Conservation (phyloP, 2,329 filamentous ascomycete species). For the Trichophyton mentagrophytes region DNA sequence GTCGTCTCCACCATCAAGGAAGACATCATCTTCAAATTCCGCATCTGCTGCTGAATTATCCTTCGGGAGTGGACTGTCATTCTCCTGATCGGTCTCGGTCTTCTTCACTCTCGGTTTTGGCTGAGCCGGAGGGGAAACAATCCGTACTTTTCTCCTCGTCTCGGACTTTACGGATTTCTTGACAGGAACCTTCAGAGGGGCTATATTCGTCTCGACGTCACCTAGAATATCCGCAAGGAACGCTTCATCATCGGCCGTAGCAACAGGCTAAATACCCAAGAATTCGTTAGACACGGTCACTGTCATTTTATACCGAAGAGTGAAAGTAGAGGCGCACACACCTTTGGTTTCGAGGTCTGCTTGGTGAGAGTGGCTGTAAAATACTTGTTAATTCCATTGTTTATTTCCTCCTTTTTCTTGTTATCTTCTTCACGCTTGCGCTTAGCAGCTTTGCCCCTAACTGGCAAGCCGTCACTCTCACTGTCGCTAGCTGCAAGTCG, state of each 20-base stretch:
- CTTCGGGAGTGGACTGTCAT: slow-evolving; percentile 22
- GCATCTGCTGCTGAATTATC: slow-evolving; percentile 18
- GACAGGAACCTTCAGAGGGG: slow-evolving; percentile 41
- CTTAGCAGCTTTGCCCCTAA: slow-evolving; percentile 55
- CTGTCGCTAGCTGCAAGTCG: slow-evolving; percentile 51
- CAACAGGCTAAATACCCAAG: slow-evolving; percentile 21
- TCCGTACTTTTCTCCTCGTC: slow-evolving; percentile 64
- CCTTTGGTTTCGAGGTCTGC: slow-evolving; percentile 65
- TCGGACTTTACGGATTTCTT: slow-evolving; percentile 59
- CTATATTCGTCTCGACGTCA: slow-evolving; percentile 70
- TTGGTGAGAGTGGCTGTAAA: slow-evolving; percentile 62
- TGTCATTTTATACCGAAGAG: not conserved
- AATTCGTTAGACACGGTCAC: not conserved
- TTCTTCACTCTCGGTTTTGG: not conserved
- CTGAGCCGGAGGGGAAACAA: slow-evolving; percentile 58
- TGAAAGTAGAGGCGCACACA: slow-evolving; percentile 25
- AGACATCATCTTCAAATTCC: slow-evolving; percentile 34
- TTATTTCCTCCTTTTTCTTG: slow-evolving; percentile 71
- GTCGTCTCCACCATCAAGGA: slow-evolving; percentile 44
- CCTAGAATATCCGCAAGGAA: slow-evolving; percentile 76
- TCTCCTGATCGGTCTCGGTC: slow-evolving; percentile 30
- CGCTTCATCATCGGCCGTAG: slow-evolving; percentile 75
- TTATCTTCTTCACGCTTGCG: slow-evolving; percentile 78
- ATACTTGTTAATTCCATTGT: slow-evolving; percentile 87
- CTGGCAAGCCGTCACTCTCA: slow-evolving; percentile 61